These are phyloP conservation scores for Claviceps maximensis DNA, from an alignment of 2,329 filamentous ascomycete species.

Conservation along the genomic window DNA sequence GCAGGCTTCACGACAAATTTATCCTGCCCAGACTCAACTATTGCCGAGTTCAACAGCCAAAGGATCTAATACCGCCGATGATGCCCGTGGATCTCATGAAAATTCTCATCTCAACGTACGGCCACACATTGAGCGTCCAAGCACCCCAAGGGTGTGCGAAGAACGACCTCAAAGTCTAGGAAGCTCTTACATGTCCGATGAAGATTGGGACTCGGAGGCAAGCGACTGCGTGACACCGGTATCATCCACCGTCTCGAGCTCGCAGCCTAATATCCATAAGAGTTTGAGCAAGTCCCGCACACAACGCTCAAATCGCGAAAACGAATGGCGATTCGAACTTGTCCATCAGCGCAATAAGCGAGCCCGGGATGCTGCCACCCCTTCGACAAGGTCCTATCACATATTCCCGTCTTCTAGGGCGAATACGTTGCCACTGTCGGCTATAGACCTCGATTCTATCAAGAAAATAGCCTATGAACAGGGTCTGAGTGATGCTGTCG, in stretches of 20 bases:
- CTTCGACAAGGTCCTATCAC: not conserved
- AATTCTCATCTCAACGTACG: not conserved
- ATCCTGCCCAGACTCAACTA: not conserved
- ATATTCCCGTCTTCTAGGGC: not conserved
- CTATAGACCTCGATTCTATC: not conserved
- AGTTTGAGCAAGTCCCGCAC: constrained; percentile 7
- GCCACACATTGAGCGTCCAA: not conserved
- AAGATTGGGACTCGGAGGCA: constrained; percentile 2
- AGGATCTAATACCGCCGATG: not conserved
- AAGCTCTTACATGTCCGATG: constrained; percentile 8
- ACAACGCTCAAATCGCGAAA: constrained; percentile 6
- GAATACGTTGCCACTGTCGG: not conserved
- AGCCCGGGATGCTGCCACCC: not conserved
- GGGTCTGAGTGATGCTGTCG: not conserved
- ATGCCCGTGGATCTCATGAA: not conserved
- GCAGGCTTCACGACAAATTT: not conserved
- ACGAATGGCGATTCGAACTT: constrained; percentile 7
- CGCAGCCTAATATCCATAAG: constrained; percentile 4
- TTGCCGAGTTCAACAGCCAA: not conserved
- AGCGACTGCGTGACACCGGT: constrained; percentile 9
- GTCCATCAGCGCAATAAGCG: not conserved
- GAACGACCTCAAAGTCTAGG: constrained; percentile 7
- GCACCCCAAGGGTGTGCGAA: not conserved
- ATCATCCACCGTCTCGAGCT: constrained; percentile 10
- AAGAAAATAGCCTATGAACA: not conserved